Base-by-base conservation (phyloP, 257 asterid species). In the Plantago elongata region DNA sequence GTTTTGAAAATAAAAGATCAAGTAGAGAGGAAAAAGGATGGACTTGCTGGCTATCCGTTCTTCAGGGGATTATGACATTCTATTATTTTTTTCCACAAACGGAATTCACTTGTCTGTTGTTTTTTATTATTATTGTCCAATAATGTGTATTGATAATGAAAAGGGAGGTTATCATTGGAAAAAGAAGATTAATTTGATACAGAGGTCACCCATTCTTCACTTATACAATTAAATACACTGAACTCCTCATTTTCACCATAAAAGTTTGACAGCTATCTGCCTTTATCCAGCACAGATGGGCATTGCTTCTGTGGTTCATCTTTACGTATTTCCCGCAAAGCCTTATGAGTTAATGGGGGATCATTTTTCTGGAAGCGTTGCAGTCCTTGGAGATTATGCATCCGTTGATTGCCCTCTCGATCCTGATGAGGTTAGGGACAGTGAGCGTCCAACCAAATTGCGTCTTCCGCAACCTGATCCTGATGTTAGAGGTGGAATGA, bases 251-350 rank as follows among this genome's bases (percentile, higher is more conserved):
- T 62, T 58, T 40, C 27, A 69, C 13, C 64, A 74, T 68, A 51
- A 50, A 78, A 66, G 82, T 81, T 78, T 79, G 71, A 72, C 79
- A 63, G 69, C 70, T 68, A 44, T 80, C 61, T 75, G 76, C 77
- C 50, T 88, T 82, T 62, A 76, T 87, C 97, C 97, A 89, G 99
- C 72, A 77, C 99, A 93, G 99, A 93, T 93, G 99, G 95, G 96
- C 70, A 66, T 93, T 51, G 97, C 97, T 80, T 81, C 99, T 43
- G 77, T 68, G 69, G 95, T 81, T 74, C 99, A 93, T 78, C 91
- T 93, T 44, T 89, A 87, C 71, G 99, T 89, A 65, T 93, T 93
- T 83, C 97, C 99, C n/a, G 96, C 96, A 76, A 93, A 85, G 73
- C 96, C 97, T 14, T 93, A 93, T 52, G 96, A 87, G 81, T 76